Percentiles rank a stretch among this genome's conserved stretches.
Evolutionary conservation across 2,329 filamentous ascomycete genomes (phyloP).

Genomic region (Cercospora sp.): DNA sequence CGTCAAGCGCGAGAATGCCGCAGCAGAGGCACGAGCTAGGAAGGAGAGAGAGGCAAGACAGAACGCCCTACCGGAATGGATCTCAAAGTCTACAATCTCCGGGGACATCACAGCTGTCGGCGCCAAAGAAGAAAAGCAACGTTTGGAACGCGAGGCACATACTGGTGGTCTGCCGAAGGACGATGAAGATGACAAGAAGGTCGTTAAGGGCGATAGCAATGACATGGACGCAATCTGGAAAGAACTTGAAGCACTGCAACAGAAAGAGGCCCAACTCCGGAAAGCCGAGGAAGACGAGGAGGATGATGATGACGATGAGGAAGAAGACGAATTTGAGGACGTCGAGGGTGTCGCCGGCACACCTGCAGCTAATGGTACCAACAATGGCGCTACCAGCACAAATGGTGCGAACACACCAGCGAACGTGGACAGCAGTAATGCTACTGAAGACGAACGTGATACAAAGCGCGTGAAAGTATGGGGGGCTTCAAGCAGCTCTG

Average conservation of each 20-base stretch:
- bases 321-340: slow-evolving; percentile 56
- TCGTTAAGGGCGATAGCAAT: slow-evolving; percentile 48
- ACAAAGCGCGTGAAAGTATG: slow-evolving; percentile 66
- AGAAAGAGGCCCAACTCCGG: slow-evolving; percentile 43
- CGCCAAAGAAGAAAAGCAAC: slow-evolving; percentile 42
- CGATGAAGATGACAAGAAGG: slow-evolving; percentile 44
- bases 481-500: slow-evolving; percentile 40
- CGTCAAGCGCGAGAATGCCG: slow-evolving; percentile 38
- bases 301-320: slow-evolving; percentile 52
- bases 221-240: slow-evolving; percentile 69
- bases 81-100: slow-evolving; percentile 39
- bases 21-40: slow-evolving; percentile 34
- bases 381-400: slow-evolving; percentile 35
- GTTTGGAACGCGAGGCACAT: slow-evolving; percentile 41
- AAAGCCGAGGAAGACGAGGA: slow-evolving; percentile 56
- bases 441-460: slow-evolving; percentile 48
- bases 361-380: slow-evolving; percentile 21
- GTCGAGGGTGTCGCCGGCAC: slow-evolving; percentile 47
- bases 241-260: slow-evolving; percentile 63
- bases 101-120: slow-evolving; percentile 50
- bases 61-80: slow-evolving; percentile 42
- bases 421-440: slow-evolving; percentile 36
- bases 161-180: slow-evolving; percentile 45
- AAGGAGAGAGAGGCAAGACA: slow-evolving; percentile 40
- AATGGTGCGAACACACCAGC: slow-evolving; percentile 29